Base-by-base conservation (phyloP, 202 grass and related monocot species). In the Panicum hallii region DNA sequence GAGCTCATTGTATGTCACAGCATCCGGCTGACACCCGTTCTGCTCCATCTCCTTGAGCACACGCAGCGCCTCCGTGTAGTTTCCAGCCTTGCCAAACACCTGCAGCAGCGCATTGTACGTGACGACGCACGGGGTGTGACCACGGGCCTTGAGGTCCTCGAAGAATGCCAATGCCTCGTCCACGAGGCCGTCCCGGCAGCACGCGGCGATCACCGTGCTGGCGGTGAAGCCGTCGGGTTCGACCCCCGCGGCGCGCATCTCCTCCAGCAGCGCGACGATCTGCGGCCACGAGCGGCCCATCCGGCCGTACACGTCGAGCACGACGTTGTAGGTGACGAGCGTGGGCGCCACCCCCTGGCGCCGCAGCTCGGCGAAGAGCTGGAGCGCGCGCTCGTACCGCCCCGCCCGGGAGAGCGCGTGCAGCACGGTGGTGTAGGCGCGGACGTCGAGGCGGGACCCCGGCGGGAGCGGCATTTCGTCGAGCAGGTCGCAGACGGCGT, bases 291-390 rank as follows among this genome's bases (percentile, higher is more conserved):
- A 99, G 22, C 89, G 83, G 30, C 91, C 96, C 93, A 90, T 94
- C 12, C 88, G 84, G 11, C 93, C 84, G 52, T 95, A 99, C 43
- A 99, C 88, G 81, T 94, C 84, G 28, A 99, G 91, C 84, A 99
- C 71, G 83, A 95, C 93, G 82, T 95, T 99, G 82, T 99, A 99
- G 62, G 91, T 99, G 65, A 99, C 96, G 8, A 89, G 81, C 2
- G 91, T 99, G 54, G 96, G 93, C 44, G 66, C 63, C 7, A 95
- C 81, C 1, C 91, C 93, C 49, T 84, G 82, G 5, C 30, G 43
- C 81, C 86, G 91, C 53, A 99, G 88, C 41, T 90, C 77, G 11
- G 81, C 66, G 72, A 95, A 95, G 46, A 99, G 86, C 78, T 79
- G 41, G 38, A 95, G 42, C 3, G 91, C 96, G 70, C 86, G 87